These are phyloP conservation scores for Penicillium rolfsii DNA, from an alignment of 2,329 filamentous ascomycete species.

Conservation along the genomic window DNA sequence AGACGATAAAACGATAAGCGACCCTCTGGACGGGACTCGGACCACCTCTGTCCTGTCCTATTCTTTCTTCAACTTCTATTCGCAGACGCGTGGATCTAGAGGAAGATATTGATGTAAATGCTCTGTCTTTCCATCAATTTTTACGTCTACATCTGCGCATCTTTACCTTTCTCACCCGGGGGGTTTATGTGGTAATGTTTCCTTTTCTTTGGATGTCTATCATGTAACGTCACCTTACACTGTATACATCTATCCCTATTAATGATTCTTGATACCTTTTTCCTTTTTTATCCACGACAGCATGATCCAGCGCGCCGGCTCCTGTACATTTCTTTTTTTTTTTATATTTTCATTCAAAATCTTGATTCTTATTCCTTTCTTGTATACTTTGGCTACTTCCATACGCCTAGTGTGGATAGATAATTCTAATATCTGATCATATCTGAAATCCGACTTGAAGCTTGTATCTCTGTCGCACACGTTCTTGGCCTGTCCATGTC, in stretches of 20 bases:
- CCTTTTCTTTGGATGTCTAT: constrained; percentile 25
- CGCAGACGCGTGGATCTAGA: not conserved
- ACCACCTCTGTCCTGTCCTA: not conserved
- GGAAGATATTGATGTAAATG: no score
- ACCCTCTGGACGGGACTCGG: not conserved
- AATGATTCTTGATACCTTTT: constrained; percentile 34
- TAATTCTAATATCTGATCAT: not conserved
- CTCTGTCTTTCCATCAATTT: not conserved
- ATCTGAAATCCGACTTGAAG: not conserved
- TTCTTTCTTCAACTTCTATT: not conserved
- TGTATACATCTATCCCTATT: constrained; percentile 25
- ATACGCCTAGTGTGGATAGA: constrained; percentile 7
- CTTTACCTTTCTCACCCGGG: constrained; percentile 1
- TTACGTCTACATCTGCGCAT: not conserved
- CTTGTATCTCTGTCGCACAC: no score
- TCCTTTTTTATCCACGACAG: constrained; percentile 27
- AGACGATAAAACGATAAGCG: not conserved
- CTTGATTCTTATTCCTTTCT: not conserved
- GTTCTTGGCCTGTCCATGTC: no score
- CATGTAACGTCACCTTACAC: constrained; percentile 21
- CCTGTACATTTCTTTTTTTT: constrained; percentile 18
- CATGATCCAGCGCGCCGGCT: constrained; percentile 30
- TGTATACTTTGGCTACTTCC: not conserved
- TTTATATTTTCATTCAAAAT: not conserved
- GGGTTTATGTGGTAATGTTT: constrained; percentile 17